phyloP scores from a whole-genome alignment of 208 protist genomes.

The Acanthamoeba castellanii region DNA sequence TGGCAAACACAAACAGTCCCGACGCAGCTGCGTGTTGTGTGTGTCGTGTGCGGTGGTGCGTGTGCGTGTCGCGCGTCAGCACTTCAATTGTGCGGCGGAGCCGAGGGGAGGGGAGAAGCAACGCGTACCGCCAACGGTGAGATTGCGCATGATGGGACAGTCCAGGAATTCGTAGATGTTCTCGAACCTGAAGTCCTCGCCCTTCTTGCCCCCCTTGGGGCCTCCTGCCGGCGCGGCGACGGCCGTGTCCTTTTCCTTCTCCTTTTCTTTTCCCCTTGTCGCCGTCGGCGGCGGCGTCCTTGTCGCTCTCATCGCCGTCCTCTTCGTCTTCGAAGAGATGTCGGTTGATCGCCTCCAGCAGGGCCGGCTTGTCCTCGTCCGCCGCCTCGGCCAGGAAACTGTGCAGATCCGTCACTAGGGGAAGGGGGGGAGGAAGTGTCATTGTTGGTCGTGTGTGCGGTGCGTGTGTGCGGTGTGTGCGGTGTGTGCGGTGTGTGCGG shows the following conservation, averaged over 20 bases:
- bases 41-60: neutral
- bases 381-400: slow-evolving; percentile 33
- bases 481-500: neutral
- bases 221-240: neutral
- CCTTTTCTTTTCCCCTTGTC: neutral
- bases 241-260: neutral
- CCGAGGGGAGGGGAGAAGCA: neutral
- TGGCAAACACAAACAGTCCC: slow-evolving; percentile 56
- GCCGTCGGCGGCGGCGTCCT: neutral
- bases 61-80: neutral
- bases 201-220: neutral
- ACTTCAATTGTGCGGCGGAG: neutral
- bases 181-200: slow-evolving; percentile 46
- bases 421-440: neutral
- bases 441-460: neutral
- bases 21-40: neutral
- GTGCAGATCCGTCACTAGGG: slow-evolving; percentile 57
- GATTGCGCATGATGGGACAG: slow-evolving; percentile 40
- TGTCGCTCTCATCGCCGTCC: neutral
- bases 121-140: slow-evolving; percentile 9
- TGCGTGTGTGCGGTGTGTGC: too few species aligned
- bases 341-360: slow-evolving; percentile 48
- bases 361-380: slow-evolving; percentile 28
- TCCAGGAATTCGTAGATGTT: slow-evolving; percentile 30
- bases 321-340: slow-evolving; percentile 49